Percentiles rank a stretch among this genome's conserved stretches.
phyloP scores from a whole-genome alignment of 805 yeast species.

The Ogataea corticis region DNA sequence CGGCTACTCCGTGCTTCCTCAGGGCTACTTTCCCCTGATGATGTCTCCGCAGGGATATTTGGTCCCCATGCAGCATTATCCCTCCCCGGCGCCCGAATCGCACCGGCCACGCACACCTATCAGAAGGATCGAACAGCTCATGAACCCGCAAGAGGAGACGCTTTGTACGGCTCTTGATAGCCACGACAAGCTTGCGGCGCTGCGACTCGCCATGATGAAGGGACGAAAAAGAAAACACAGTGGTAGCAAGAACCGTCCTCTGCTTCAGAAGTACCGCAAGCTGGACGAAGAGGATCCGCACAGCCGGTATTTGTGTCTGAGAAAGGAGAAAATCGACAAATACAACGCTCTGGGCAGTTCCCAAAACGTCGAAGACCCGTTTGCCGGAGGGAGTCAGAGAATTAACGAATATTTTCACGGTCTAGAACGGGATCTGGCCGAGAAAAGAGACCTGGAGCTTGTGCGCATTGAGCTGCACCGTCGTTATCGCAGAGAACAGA shows the following conservation, averaged over 20 bases:
- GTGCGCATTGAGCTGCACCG: constrained; percentile 27
- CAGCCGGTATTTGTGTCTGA: constrained; percentile 9
- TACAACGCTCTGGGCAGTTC: constrained; percentile 13
- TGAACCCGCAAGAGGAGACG: constrained; percentile 11
- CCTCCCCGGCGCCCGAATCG: constrained; percentile 13
- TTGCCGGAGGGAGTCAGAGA: constrained; percentile 5
- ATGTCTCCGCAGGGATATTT: constrained; percentile 33
- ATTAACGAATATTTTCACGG: constrained; percentile 16
- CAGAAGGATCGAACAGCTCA: constrained; percentile 16
- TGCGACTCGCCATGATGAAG: constrained; percentile 10
- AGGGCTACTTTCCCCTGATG: constrained; percentile 32
- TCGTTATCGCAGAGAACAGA: constrained; percentile 28
- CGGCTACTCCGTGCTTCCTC: constrained; percentile 27
- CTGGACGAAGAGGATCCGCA: constrained; percentile 5
- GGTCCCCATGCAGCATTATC: constrained; percentile 30
- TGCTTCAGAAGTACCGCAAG: not conserved
- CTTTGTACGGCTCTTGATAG: not conserved
- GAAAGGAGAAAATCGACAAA: constrained; percentile 11
- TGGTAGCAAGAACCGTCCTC: not conserved
- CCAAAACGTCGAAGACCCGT: constrained; percentile 14
- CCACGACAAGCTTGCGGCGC: constrained; percentile 17
- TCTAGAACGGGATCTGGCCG: constrained; percentile 34
- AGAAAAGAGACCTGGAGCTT: constrained; percentile 35
- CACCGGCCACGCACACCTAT: constrained; percentile 7
- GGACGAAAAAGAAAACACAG: not conserved